Evolutionary conservation across 306 rosid species (phyloP).

Genomic region (Castanospermum australe): DNA sequence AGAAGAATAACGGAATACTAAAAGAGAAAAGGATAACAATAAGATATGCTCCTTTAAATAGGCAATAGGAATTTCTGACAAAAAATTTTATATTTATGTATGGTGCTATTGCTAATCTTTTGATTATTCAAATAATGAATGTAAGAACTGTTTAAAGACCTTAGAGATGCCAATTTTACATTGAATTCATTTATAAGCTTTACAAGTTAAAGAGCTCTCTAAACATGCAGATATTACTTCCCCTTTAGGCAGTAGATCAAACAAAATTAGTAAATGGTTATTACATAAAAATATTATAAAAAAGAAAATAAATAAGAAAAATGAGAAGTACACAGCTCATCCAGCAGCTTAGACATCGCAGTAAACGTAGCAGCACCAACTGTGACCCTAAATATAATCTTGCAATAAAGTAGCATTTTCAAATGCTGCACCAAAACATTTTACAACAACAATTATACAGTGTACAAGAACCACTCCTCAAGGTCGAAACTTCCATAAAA

Average conservation of each 20-base stretch:
- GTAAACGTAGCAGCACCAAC: background rate
- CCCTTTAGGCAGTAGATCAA: constrained; percentile 2
- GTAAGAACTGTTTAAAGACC: background rate
- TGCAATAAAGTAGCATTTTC: background rate
- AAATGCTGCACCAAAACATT: background rate
- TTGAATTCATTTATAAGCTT: background rate
- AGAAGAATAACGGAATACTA: background rate
- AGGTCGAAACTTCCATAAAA: background rate
- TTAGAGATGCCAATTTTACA: background rate
- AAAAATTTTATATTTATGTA: background rate
- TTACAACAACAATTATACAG: background rate
- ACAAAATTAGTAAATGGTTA: background rate
- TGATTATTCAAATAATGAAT: constrained; percentile 4
- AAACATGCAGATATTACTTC: constrained; percentile 2
- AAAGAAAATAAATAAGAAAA: background rate
- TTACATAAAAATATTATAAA: background rate
- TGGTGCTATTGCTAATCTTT: background rate
- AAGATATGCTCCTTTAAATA: background rate
- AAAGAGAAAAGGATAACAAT: background rate
- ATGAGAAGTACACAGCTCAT: background rate
- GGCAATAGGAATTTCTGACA: background rate
- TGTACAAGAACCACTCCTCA: background rate
- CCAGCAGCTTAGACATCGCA: background rate
- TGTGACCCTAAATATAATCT: constrained; percentile 5
- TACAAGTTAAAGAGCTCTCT: background rate